Evolutionary conservation across 768 basidiomycete species (phyloP).

Genomic region (Lactifluus pinguis): DNA sequence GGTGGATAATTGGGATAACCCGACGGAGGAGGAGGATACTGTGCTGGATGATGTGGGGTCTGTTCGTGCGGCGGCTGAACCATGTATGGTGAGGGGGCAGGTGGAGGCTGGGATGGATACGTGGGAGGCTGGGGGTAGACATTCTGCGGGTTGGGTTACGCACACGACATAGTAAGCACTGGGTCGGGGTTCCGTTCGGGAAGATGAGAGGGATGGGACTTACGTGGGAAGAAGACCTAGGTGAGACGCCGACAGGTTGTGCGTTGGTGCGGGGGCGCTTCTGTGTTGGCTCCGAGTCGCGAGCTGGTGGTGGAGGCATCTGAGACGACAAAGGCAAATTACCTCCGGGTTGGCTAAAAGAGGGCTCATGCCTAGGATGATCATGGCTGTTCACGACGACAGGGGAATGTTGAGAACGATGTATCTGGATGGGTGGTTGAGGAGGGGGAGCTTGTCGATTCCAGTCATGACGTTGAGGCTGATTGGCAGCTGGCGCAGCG

Average conservation of each 20-base stretch:
- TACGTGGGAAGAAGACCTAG: constrained; percentile 44
- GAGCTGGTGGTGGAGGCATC: constrained; percentile 21
- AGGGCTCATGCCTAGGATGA: constrained; percentile 31
- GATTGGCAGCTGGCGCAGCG: constrained; percentile 22
- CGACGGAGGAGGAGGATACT: constrained; percentile 33
- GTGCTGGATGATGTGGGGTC: constrained; percentile 32
- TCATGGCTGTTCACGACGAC: constrained; percentile 21
- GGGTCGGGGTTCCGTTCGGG: background rate
- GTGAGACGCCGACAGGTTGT: constrained; percentile 34
- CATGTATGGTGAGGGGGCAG: constrained; percentile 25
- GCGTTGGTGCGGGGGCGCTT: constrained; percentile 36
- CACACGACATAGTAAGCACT: constrained; percentile 8
- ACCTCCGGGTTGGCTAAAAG: constrained; percentile 32
- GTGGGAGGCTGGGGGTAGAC: constrained; percentile 21
- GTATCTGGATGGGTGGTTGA: constrained; percentile 14
- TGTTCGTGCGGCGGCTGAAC: constrained; percentile 38
- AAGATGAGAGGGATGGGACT: constrained; percentile 19
- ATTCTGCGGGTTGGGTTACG: constrained; percentile 1
- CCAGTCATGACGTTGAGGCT: constrained; percentile 30
- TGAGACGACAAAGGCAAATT: constrained; percentile 17
- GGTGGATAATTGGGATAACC: constrained; percentile 27
- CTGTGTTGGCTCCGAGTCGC: constrained; percentile 29
- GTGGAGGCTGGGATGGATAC: constrained; percentile 37
- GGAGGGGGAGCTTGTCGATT: constrained; percentile 12
- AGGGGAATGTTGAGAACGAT: constrained; percentile 20